phyloP scores from a whole-genome alignment of 306 rosid genomes.

The Abrus pulchellus region DNA sequence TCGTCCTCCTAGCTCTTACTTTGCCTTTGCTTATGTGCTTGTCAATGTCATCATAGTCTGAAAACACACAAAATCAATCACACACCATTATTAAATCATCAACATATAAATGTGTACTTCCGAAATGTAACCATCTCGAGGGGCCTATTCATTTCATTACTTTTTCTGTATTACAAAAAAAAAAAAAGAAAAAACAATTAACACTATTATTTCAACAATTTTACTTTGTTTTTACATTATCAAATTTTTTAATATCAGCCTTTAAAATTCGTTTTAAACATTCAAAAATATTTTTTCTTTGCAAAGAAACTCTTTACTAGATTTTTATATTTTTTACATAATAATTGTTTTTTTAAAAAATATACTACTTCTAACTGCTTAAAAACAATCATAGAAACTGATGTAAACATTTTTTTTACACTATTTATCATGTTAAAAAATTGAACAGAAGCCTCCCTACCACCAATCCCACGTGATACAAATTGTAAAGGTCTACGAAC shows the following conservation, averaged over 20 bases:
- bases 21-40: slow-evolving; percentile 18
- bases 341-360: too few relatives aligned
- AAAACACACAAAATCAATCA: slow-evolving; percentile 32
- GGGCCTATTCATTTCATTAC: slow-evolving; percentile 33
- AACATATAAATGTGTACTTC: slow-evolving; percentile 27
- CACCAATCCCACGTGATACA: neutral
- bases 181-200: too few relatives aligned
- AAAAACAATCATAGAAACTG: too few relatives aligned
- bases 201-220: too few relatives aligned
- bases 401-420: neutral
- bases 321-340: too few relatives aligned
- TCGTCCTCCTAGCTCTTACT: slow-evolving; percentile 5
- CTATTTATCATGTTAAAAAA: neutral
- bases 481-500: neutral
- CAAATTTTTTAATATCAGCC: too few relatives aligned
- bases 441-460: neutral
- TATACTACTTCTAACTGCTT: too few relatives aligned
- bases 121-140: slow-evolving; percentile 41
- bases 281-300: too few relatives aligned
- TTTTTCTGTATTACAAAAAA: neutral
- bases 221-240: too few relatives aligned
- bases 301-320: too few relatives aligned
- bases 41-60: slow-evolving; percentile 44
- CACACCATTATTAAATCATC: slow-evolving; percentile 31
- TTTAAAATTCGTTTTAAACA: too few relatives aligned